Evolutionary conservation across 306 rosid species (phyloP), one percentile per base, ranked within the genome.

Genomic region (Ceratonia siliqua): DNA sequence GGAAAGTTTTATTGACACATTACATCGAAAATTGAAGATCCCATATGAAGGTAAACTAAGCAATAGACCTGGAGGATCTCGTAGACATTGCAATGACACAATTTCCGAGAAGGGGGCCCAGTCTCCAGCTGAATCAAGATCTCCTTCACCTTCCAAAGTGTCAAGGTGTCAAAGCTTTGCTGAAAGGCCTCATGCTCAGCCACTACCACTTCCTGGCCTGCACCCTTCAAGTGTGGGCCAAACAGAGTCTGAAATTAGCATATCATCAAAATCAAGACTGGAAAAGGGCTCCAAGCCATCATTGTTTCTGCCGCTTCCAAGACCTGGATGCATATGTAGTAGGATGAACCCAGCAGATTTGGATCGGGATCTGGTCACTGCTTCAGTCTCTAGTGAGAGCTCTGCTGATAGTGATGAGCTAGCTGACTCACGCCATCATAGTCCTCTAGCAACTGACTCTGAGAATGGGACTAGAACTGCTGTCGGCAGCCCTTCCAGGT

Each of bases 81-180:
- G 65, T 68, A 83, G 87, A 70, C 90, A 76, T 43, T 68, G 82
- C 87, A 83, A 79, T 85, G 98, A 89, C 80, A 86, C 98, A 68
- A 61, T 85, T 65, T 93, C 98, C 3, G 98, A 93, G 85, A 89
- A 75, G 78, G 94, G 91, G 57, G 85, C 85, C 81, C 84, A 27
- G 52, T 87, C 96, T 36, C 95, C n/a, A n/a, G n/a, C n/a, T n/a
- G n/a, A n/a, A n/a, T n/a, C n/a, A n/a, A n/a, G n/a, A n/a, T n/a
- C n/a, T 1, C 89, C 97, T 70, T 93, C 98, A 11, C 97, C 98
- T 74, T 89, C 95, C 82, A 93, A 87, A 83, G 98, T 93, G 32
- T 77, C 79, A 38, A 89, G 98, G 87, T 89, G 93, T 82, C 98
- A 90, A 82, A 93, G 98, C 83, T 93, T 93, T 83, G 85, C 82